Evolutionary conservation across 1,284 basidiomycete genomes (phyloP).

Genomic region (Tylopilus sp.): DNA sequence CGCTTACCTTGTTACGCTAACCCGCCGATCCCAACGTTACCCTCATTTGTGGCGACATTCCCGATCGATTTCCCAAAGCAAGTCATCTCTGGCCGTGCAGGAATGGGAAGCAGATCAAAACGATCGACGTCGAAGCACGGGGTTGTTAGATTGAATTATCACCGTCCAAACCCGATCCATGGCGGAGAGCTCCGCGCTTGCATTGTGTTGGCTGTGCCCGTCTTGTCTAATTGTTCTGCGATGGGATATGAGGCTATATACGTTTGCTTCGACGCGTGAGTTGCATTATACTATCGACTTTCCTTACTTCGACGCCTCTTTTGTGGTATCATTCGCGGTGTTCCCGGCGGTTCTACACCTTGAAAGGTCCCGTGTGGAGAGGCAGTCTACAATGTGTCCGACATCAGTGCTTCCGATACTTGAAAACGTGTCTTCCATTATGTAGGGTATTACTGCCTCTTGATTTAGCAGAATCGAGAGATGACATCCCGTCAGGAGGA

Average conservation of each 20-base stretch:
- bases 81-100: conserved; percentile 16
- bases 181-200: conserved; percentile 19
- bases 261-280: conserved; percentile 14
- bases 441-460: no score
- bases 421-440: neutral
- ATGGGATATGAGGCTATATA: conserved; percentile 14
- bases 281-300: conserved; percentile 7
- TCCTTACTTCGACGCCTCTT: conserved; percentile 17
- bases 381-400: neutral
- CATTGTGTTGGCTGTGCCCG: conserved; percentile 27
- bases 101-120: conserved; percentile 21
- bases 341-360: neutral
- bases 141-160: conserved; percentile 19
- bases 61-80: conserved; percentile 23
- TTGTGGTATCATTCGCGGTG: neutral
- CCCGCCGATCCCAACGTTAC: conserved; percentile 19
- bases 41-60: conserved; percentile 5
- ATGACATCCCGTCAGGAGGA: no score
- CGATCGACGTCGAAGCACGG: conserved; percentile 33
- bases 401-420: neutral
- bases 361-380: neutral
- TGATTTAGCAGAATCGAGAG: no score
- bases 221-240: conserved; percentile 21
- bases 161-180: conserved; percentile 19
- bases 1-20: conserved; percentile 9